Evolutionary conservation across 352 stramenopile genomes (phyloP).

Genomic region (Pythium coloratum): DNA sequence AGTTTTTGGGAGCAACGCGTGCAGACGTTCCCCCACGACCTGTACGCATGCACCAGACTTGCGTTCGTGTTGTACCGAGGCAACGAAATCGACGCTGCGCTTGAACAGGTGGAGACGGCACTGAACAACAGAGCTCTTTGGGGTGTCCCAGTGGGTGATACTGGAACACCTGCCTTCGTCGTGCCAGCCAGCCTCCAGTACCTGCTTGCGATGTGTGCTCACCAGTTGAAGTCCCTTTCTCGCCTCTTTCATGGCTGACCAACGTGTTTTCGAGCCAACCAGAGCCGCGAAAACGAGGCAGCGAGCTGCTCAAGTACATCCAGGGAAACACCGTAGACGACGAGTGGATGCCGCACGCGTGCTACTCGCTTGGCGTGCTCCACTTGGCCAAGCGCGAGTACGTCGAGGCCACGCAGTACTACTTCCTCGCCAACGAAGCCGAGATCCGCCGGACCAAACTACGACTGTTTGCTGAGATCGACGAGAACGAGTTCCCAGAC

Average conservation of each 20-base stretch:
- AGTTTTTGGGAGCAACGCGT: not conserved
- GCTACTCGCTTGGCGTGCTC: constrained; percentile 6
- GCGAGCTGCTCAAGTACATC: constrained; percentile 2
- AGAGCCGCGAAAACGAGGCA: not conserved
- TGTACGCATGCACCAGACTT: not conserved
- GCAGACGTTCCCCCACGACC: not conserved
- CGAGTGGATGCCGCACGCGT: constrained; percentile 14
- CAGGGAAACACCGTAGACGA: constrained; percentile 3
- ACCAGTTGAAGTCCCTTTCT: not conserved
- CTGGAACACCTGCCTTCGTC: not conserved
- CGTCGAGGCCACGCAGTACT: not conserved
- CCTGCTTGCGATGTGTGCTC: not conserved
- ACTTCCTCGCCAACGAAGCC: constrained; percentile 6
- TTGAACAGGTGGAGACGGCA: not conserved
- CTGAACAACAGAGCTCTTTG: no score
- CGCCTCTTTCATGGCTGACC: not conserved
- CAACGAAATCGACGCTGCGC: not conserved
- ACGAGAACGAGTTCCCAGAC: not conserved
- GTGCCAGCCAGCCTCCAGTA: not conserved
- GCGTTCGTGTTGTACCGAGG: not conserved
- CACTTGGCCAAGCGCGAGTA: not conserved
- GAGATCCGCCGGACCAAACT: not conserved
- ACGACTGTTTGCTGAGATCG: not conserved
- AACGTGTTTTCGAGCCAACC: not conserved
- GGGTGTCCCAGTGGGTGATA: not conserved